phyloP scores from a whole-genome alignment of 1,284 basidiomycete species.

The Cryptococcus jaspeensis region DNA sequence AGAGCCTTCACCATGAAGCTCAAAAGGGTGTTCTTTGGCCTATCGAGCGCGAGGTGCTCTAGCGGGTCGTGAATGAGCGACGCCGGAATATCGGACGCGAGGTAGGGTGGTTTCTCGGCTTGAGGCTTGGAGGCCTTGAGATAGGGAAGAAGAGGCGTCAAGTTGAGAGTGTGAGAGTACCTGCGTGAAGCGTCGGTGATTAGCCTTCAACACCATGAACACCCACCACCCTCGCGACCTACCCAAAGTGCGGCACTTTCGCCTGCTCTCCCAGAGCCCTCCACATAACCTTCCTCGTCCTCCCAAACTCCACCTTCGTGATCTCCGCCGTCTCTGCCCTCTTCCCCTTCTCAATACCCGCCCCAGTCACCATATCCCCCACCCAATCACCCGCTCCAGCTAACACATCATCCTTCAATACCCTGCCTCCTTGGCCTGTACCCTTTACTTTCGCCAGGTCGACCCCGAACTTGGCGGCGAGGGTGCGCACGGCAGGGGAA shows the following conservation, averaged over 20 bases:
- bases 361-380: background rate
- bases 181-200: slow-evolving; percentile 12
- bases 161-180: slow-evolving; percentile 70
- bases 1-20: slow-evolving; percentile 85
- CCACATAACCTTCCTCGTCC: slow-evolving; percentile 81
- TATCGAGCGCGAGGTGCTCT: slow-evolving; percentile 1
- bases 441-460: slow-evolving; percentile 58
- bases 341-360: background rate
- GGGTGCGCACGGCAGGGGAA: slow-evolving; percentile 39
- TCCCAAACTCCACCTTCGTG: slow-evolving; percentile 65
- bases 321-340: slow-evolving; percentile 22
- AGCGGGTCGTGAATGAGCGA: slow-evolving; percentile 52
- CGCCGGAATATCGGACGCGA: slow-evolving; percentile 56
- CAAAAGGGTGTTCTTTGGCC: slow-evolving; percentile 66
- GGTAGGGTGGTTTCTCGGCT: slow-evolving; percentile 44
- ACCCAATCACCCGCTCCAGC: slow-evolving; percentile 40
- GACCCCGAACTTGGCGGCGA: slow-evolving; percentile 36
- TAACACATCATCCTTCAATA: slow-evolving; percentile 66
- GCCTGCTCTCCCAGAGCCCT: slow-evolving; percentile 70
- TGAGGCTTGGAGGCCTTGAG: slow-evolving; percentile 65
- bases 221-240: slow-evolving; percentile 28
- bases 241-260: slow-evolving; percentile 73
- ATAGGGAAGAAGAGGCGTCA: slow-evolving; percentile 70
- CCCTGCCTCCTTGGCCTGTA: slow-evolving; percentile 58
- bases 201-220: background rate